phyloP scores from a whole-genome alignment of 371 early-diverging fungal species.

The Syncephalastrum contaminatum region DNA sequence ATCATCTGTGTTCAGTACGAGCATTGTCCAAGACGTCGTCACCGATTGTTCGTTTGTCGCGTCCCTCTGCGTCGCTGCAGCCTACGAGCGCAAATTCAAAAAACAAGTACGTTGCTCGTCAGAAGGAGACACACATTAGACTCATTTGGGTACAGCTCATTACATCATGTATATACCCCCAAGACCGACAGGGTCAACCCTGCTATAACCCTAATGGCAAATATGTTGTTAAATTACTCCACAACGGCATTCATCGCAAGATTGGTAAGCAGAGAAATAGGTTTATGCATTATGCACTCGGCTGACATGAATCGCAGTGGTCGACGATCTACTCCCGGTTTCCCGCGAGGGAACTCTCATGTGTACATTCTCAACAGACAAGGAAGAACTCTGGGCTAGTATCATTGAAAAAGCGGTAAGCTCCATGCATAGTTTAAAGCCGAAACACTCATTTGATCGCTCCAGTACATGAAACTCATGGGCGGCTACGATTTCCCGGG shows the following conservation, averaged over 20 bases:
- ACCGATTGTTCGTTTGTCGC: conserved; percentile 95
- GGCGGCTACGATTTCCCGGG: conserved; percentile 95
- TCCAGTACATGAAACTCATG: conserved; percentile 86
- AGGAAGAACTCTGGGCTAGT: conserved; percentile 83
- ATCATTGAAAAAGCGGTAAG: conserved; percentile 86
- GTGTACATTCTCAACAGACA: conserved; percentile 81
- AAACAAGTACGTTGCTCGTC: conserved; percentile 52
- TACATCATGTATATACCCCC: conserved; percentile 86
- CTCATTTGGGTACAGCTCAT: conserved; percentile 54
- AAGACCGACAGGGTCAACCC: conserved; percentile 70
- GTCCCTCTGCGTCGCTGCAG: conserved; percentile 84
- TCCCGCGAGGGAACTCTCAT: conserved; percentile 71
- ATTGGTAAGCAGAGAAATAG: conserved; percentile 33
- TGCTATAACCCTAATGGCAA: conserved; percentile 85
- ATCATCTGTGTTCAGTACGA: conserved; percentile 24
- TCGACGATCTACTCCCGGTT: conserved; percentile 87
- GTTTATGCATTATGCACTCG: neutral
- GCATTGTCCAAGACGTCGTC: conserved; percentile 79
- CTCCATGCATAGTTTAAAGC: neutral
- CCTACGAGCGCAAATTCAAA: conserved; percentile 75
- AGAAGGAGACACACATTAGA: neutral
- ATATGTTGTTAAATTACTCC: conserved; percentile 80
- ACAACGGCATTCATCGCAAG: conserved; percentile 85
- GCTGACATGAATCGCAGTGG: conserved; percentile 43
- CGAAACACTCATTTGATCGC: neutral